A percentile compares a stretch with the other conserved stretches of the same genome.
Evolutionary conservation across 75 land plant genomes (phyloP).

Genomic region (Pseudotsuga menziesii): DNA sequence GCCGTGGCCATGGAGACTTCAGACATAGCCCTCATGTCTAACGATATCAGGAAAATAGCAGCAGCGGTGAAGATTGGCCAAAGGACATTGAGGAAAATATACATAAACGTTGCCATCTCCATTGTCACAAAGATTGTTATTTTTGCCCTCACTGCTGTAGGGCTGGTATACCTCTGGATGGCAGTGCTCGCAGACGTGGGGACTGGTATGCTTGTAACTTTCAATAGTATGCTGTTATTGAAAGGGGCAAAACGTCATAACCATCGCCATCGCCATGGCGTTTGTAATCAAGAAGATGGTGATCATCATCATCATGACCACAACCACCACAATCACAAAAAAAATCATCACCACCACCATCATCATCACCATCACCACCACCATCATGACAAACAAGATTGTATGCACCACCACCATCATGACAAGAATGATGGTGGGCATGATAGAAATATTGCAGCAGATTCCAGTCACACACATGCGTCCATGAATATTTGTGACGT

Average conservation of each 20-base stretch:
- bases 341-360: too few relatives aligned
- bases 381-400: too few relatives aligned
- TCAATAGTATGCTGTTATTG: constrained; percentile 64
- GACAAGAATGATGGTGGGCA: too few relatives aligned
- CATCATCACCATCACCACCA: too few relatives aligned
- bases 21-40: constrained; percentile 80
- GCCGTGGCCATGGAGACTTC: constrained; percentile 82
- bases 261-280: too few relatives aligned
- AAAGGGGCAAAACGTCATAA: neutral
- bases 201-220: constrained; percentile 71
- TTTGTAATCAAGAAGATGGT: too few relatives aligned
- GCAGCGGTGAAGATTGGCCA: constrained; percentile 45
- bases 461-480: too few relatives aligned
- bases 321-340: too few relatives aligned
- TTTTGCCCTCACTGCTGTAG: constrained; percentile 59
- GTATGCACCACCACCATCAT: too few relatives aligned
- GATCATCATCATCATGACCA: too few relatives aligned
- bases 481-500: too few relatives aligned
- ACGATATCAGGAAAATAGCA: constrained; percentile 68
- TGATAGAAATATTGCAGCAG: too few relatives aligned
- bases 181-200: constrained; percentile 88
- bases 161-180: constrained; percentile 78
- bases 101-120: constrained; percentile 65
- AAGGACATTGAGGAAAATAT: constrained; percentile 36
- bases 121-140: constrained; percentile 58